Base-by-base conservation (phyloP, 2,329 filamentous ascomycete species). In the Aspergillus niger region DNA sequence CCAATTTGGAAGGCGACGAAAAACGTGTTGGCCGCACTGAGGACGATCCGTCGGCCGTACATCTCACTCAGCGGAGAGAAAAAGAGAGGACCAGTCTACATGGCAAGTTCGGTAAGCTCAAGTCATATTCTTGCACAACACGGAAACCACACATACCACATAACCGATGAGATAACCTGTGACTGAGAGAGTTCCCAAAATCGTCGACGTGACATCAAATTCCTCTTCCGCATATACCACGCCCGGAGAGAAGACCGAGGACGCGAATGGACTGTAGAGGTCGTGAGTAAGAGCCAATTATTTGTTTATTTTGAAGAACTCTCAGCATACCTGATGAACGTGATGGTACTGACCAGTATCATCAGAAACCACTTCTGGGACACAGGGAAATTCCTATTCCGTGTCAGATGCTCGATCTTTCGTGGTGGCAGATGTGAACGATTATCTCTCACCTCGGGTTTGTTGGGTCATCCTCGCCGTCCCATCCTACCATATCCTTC, bases 1-100 rank as follows among this genome's bases (percentile, higher is more conserved):
- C 58, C 63, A 4, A 64, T 55, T 20, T 63, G 55, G 38, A 63
- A 64, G 1, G 58, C 26, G 2, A 63, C 58, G 24, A 64, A 64
- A 17, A 63, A 39, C 6, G 51, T 26, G 1, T 51, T 64, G 36
- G 51, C 55, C 3, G 15, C 30, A 17, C 57, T 63, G 11, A 60
- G 39, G 3, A 62, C 52, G 28, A 63, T 30, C 1, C 52, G 39
- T 8, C 63, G 60, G 10, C 63, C 63, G 3, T 50, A 56, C 5
- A 61, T 22, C 22, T 64, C 63, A 22, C 58, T 60, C 2, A 63
- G 38, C 3, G 63, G 63, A 4, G 60, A 58, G 15, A 64, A 43
- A 2, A 64, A 15, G 4, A 64, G 43, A 13, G 62, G 62, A 2
- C 62, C 62, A 3, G 49, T 39, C 62, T 63, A 26, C 13, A 32